A percentile compares a stretch with the other conserved stretches of the same genome.
Evolutionary conservation across 2,329 filamentous ascomycete genomes (phyloP).

Genomic region (Lachnellula hyalina): DNA sequence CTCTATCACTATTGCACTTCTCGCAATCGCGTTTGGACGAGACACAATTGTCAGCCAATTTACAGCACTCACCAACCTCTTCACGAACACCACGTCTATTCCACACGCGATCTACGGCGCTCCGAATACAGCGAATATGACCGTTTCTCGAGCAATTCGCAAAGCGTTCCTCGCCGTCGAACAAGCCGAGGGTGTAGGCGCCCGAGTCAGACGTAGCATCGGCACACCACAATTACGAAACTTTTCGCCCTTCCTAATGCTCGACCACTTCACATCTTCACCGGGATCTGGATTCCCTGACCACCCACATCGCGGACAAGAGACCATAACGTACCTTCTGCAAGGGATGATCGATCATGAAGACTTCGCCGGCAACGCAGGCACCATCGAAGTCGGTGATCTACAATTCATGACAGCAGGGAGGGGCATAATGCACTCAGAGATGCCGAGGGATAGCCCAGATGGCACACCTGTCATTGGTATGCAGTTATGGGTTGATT

Average conservation of each 20-base stretch:
- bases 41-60: conserved; percentile 19
- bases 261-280: conserved; percentile 82
- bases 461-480: conserved; percentile 77
- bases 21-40: conserved; percentile 24
- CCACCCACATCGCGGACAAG: conserved; percentile 65
- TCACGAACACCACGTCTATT: conserved; percentile 14
- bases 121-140: conserved; percentile 45
- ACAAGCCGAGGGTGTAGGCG: conserved; percentile 83
- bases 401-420: conserved; percentile 98
- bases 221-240: conserved; percentile 78
- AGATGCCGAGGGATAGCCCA: conserved; percentile 79
- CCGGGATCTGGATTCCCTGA: conserved; percentile 86
- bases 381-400: conserved; percentile 81
- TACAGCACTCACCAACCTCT: conserved; percentile 11
- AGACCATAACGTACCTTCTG: conserved; percentile 77
- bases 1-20: conserved; percentile 24
- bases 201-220: conserved; percentile 79
- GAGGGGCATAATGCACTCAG: conserved; percentile 84
- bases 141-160: conserved; percentile 68
- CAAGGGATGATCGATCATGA: conserved; percentile 83
- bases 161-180: conserved; percentile 81
- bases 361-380: conserved; percentile 81
- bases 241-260: conserved; percentile 91
- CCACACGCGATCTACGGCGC: conserved; percentile 17
- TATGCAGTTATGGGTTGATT: conserved; percentile 92